Base-by-base conservation (phyloP, 352 stramenopile genomes). In the Phytophthora niederhauseri region DNA sequence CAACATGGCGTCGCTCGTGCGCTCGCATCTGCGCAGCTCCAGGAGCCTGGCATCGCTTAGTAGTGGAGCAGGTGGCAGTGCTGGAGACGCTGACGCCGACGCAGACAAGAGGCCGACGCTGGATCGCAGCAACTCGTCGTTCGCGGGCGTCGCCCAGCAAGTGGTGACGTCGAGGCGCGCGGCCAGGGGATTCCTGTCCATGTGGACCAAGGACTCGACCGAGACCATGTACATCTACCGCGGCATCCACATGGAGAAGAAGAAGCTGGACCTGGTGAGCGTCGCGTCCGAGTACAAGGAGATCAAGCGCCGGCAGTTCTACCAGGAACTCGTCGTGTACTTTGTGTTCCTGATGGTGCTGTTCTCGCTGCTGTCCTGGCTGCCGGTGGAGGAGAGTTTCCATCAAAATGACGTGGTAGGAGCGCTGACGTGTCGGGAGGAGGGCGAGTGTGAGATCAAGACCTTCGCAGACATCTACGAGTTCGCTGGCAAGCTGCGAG, bases 181-280 rank as follows among this genome's bases (percentile, higher is more conserved):
- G 4, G 86, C 85, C 0, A 82, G 73, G 31, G 85, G 85, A 1
- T 93, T 96, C 46, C 48, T 93, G 31, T 80, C 76, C 36, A 94
- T 95, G 87, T 95, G 87, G 87, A 75, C 75, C 34, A 84, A 78
- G 48, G 77, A 80, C 56, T 79, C 71, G 8, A 75, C 58, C 2
- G 72, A 75, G 15, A 70, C 76, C 6, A 73, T 77, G 61, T 78
- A 91, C 63, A 75, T 94, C 36, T 91, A 93, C 81, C 85, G 90
- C 30, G 89, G 89, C 7, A 90, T 96, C 61, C 88, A 94, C 62
- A 93, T 96, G 83, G 87, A 96, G 70, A 96, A 96, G 77, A 96
- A 95, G 71, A 96, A 96, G 55, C 75, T 96, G 24, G 82, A 95
- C 41, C 63, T 96, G 8, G 76, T 87, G 48, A 81, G 73, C 15